Evolutionary conservation across 371 early-diverging fungal genomes (phyloP).

Genomic region (Mortierella sp.): DNA sequence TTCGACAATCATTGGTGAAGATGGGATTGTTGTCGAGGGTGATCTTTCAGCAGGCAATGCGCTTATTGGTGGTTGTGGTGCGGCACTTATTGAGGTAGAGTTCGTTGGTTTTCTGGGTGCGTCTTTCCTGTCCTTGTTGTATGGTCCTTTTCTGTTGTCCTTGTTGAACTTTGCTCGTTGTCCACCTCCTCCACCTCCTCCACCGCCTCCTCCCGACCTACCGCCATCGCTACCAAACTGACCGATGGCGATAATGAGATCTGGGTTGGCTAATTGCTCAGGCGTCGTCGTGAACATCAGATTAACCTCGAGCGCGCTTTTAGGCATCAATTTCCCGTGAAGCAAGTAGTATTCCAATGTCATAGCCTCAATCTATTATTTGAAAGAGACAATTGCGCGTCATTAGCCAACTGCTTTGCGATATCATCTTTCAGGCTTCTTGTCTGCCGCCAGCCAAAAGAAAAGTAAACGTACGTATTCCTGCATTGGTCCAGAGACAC

Average conservation of each 20-base stretch:
- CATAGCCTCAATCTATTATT: constrained; percentile 73
- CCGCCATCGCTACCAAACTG: constrained; percentile 28
- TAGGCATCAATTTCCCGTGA: constrained; percentile 62
- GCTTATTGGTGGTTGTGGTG: neutral
- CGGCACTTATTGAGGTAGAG: neutral
- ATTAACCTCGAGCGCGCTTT: constrained; percentile 61
- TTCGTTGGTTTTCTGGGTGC: constrained; percentile 3
- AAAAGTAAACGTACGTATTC: constrained; percentile 63
- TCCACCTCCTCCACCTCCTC: constrained; percentile 33
- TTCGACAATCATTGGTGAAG: constrained; percentile 1
- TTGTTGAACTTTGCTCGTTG: constrained; percentile 49
- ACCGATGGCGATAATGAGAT: constrained; percentile 35
- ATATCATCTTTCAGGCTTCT: neutral
- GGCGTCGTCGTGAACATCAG: constrained; percentile 54
- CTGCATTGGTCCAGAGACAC: constrained; percentile 66
- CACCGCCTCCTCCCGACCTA: constrained; percentile 22
- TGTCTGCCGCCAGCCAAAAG: too few relatives aligned
- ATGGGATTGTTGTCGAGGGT: neutral
- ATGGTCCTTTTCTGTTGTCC: constrained; percentile 33
- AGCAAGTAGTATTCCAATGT: constrained; percentile 70
- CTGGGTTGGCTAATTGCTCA: constrained; percentile 34
- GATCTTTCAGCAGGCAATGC: neutral
- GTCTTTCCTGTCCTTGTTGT: constrained; percentile 23
- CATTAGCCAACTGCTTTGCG: too few relatives aligned
- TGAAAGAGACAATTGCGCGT: too few relatives aligned